Conservation (phyloP, 1,284 basidiomycete species). For the Boletus semigastroideus region DNA sequence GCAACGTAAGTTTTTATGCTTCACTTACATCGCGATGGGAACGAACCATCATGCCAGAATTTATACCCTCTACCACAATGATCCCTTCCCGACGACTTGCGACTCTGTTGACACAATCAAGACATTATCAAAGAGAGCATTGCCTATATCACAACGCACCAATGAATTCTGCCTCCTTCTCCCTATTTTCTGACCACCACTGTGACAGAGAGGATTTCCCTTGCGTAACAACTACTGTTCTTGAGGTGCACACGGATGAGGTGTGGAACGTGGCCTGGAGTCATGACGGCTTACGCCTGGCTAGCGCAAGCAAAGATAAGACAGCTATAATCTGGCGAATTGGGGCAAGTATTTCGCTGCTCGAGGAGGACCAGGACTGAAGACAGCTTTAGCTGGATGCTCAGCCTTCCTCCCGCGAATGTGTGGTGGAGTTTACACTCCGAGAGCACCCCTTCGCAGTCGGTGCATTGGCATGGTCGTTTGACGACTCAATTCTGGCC, state of each 20-base stretch:
- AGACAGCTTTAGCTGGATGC: conserved; percentile 42
- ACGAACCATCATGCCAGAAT: conserved; percentile 47
- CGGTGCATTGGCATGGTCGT: conserved; percentile 86
- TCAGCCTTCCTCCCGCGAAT: conserved; percentile 55
- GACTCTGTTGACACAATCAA: conserved; percentile 85
- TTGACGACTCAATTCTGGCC: conserved; percentile 80
- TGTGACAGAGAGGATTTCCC: conserved; percentile 86
- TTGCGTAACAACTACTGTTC: conserved; percentile 76
- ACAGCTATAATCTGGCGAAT: conserved; percentile 89
- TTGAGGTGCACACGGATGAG: conserved; percentile 88
- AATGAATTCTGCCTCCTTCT: conserved; percentile 59
- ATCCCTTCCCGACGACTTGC: conserved; percentile 88
- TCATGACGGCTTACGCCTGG: conserved; percentile 82
- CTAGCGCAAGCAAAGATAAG: conserved; percentile 86
- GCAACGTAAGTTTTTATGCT: conserved; percentile 63
- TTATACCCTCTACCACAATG: conserved; percentile 89
- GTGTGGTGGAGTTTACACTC: conserved; percentile 58
- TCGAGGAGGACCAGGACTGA: conserved; percentile 9
- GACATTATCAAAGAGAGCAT: conserved; percentile 71
- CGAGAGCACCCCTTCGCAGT: conserved; percentile 78
- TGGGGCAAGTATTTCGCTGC: conserved; percentile 52
- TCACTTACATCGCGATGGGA: background rate
- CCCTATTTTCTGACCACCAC: conserved; percentile 83
- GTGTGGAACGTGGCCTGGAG: conserved; percentile 98
- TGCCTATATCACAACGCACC: conserved; percentile 83